Base-by-base conservation (phyloP, 2,329 filamentous ascomycete genomes). In the Venturia asperata region DNA sequence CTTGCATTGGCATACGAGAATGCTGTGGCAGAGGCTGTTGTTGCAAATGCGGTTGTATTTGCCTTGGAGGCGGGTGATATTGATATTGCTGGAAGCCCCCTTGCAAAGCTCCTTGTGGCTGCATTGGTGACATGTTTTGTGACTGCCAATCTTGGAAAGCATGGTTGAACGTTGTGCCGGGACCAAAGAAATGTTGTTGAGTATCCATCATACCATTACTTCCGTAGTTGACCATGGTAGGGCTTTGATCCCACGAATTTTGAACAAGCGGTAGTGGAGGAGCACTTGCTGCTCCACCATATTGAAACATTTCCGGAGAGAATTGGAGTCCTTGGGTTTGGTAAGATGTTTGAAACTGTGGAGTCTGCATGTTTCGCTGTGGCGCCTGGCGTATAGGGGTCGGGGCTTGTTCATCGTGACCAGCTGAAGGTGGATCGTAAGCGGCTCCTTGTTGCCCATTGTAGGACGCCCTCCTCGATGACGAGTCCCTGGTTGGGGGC, bases 291-390 rank as follows among this genome's bases (percentile, higher is more conserved):
- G 82, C 79, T 30, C 80, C 82, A n/a, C 79, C 72, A 47, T 83
- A 78, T 52, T 81, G 80, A 68, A 85, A 82, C 66, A 84, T 75
- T 66, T 85, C 82, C 6, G 83, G 83, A 2, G 84, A 85, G 67
- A 83, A 83, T 64, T 84, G 83, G 37, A 85, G 72, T 65, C 78
- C 80, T 5, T 78, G 76, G 69, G 82, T 83, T 30, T 84, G 77
- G 68, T 79, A 73, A 39, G 78, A 71, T 21, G 74, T 74, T 72
- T 77, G 70, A 72, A 74, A 74, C 65, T 41, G 47, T 13, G 37
- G 65, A 42, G 49, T 60, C 30, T 65, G 64, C 30, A 56, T 42
- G 49, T 43, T 37, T n/a, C 52, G 61, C 45, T 58, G 62, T 61
- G 66, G 45, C 64, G 67, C 30, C 73, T 73, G 62, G 73, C 52